phyloP scores from a whole-genome alignment of 2,329 filamentous ascomycete species.

The Lecanicillium sp. region DNA sequence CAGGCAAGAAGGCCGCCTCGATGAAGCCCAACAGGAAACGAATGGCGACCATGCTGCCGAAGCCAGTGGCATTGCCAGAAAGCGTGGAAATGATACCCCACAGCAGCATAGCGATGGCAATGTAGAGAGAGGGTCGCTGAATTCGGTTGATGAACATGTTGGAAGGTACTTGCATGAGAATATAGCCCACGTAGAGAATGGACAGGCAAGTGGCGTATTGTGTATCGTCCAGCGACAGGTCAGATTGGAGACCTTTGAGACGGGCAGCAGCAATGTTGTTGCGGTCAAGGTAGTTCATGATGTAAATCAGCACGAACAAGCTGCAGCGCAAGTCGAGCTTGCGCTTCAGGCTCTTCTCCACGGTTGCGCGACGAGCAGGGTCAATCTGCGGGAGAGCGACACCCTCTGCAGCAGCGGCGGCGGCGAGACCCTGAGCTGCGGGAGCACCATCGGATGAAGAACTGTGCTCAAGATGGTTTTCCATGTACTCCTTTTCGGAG shows the following conservation, averaged over 20 bases:
- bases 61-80: conserved; percentile 43
- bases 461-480: conserved; percentile 5
- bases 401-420: conserved; percentile 3
- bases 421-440: not conserved
- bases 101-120: conserved; percentile 42
- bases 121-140: conserved; percentile 41
- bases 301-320: conserved; percentile 67
- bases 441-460: not conserved
- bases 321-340: conserved; percentile 63
- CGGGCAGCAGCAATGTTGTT: conserved; percentile 62
- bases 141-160: conserved; percentile 51
- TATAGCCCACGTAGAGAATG: conserved; percentile 60
- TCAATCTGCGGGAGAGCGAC: conserved; percentile 16
- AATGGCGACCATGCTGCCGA: conserved; percentile 43
- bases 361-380: conserved; percentile 39
- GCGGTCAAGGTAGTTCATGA: conserved; percentile 62
- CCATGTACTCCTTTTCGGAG: conserved; percentile 5
- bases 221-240: conserved; percentile 44
- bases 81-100: conserved; percentile 54
- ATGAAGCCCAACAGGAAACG: conserved; percentile 55
- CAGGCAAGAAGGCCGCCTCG: conserved; percentile 57
- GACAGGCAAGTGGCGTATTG: conserved; percentile 57
- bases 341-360: conserved; percentile 58
- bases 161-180: conserved; percentile 54
- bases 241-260: conserved; percentile 54